Conservation (phyloP, 805 yeast species). For the Lipomyces sp. region DNA sequence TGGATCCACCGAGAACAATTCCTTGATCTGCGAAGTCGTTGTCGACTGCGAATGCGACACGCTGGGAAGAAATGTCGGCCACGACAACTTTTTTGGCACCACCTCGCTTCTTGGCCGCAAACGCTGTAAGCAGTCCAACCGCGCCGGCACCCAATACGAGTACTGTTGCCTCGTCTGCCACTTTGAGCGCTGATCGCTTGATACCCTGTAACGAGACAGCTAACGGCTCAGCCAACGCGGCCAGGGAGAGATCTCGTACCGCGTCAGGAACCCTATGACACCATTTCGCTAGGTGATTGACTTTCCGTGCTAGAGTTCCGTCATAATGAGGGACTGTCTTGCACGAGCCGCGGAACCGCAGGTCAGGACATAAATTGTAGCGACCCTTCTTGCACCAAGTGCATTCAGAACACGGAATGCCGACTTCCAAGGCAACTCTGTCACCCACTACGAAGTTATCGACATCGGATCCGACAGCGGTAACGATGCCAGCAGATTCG, state of each 20-base stretch:
- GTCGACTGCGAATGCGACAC: slow-evolving; percentile 42
- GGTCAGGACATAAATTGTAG: slow-evolving; percentile 57
- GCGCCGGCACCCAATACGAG: slow-evolving; percentile 59
- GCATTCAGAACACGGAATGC: slow-evolving; percentile 60
- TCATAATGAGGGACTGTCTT: slow-evolving; percentile 51
- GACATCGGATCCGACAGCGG: slow-evolving; percentile 53
- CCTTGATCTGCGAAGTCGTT: slow-evolving; percentile 16
- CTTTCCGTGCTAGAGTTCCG: slow-evolving; percentile 59
- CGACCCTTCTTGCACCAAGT: slow-evolving; percentile 55
- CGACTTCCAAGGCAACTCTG: slow-evolving; percentile 66
- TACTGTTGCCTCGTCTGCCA: slow-evolving; percentile 51
- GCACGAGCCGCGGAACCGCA: slow-evolving; percentile 55
- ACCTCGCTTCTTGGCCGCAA: slow-evolving; percentile 50
- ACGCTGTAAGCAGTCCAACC: slow-evolving; percentile 62
- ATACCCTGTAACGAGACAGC: slow-evolving; percentile 68
- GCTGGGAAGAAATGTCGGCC: slow-evolving; percentile 57
- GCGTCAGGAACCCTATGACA: slow-evolving; percentile 50
- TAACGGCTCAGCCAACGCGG: slow-evolving; percentile 62
- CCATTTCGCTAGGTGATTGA: slow-evolving; percentile 51
- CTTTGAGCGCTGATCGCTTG: slow-evolving; percentile 47
- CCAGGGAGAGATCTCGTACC: slow-evolving; percentile 49
- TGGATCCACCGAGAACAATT: slow-evolving; percentile 3
- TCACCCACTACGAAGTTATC: slow-evolving; percentile 58
- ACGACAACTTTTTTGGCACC: slow-evolving; percentile 47
- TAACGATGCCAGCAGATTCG: slow-evolving; percentile 55